Evolutionary conservation across 306 rosid genomes (phyloP).

Genomic region (Prosopis cineraria): DNA sequence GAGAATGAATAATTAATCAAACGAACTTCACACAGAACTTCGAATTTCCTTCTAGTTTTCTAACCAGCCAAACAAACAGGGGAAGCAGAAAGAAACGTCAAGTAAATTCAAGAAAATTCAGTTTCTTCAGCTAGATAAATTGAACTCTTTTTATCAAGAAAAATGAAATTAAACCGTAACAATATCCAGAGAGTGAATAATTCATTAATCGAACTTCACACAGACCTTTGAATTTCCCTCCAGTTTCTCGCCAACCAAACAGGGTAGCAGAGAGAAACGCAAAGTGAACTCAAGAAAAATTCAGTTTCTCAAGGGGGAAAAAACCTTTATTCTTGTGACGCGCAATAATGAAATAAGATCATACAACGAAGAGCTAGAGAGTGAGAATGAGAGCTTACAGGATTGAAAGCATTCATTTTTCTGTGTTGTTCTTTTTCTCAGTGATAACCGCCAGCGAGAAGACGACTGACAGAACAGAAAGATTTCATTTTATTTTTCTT

Average conservation of each 20-base stretch:
- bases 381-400: background rate
- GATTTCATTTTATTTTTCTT: background rate
- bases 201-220: background rate
- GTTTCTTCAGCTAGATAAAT: background rate
- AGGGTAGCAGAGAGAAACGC: background rate
- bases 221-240: background rate
- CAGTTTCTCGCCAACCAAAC: background rate
- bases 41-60: background rate
- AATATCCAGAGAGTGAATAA: background rate
- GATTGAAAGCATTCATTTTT: background rate
- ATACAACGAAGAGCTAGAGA: background rate
- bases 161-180: background rate
- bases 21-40: background rate
- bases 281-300: background rate
- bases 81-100: background rate
- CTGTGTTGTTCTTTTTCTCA: background rate
- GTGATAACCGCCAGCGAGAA: background rate
- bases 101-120: background rate
- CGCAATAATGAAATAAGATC: background rate
- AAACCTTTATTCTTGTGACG: background rate
- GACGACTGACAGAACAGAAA: background rate
- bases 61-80: background rate
- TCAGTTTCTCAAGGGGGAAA: background rate
- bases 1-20: background rate
- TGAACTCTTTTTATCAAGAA: background rate